Evolutionary conservation across 2,329 filamentous ascomycete species (phyloP).

Genomic region (Setomelanomma holmii): DNA sequence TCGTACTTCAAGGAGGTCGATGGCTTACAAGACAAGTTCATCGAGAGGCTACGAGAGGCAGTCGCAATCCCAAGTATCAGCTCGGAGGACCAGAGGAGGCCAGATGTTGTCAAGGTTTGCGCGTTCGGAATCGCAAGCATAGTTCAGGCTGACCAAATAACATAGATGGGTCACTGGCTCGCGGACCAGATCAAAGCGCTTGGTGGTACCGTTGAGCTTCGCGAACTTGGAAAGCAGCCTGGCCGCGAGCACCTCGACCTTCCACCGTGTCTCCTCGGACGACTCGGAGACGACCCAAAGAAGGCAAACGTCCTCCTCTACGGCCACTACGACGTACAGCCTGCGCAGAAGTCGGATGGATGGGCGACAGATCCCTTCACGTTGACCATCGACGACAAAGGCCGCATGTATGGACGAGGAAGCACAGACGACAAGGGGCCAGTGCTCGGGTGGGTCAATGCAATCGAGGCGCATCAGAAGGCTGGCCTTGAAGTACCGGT

Average conservation of each 20-base stretch:
- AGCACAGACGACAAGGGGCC: conserved; percentile 98
- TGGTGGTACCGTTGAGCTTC: conserved; percentile 86
- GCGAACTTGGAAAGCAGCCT: conserved; percentile 88
- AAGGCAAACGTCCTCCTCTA: conserved; percentile 97
- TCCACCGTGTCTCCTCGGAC: conserved; percentile 88
- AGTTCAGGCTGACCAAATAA: conserved; percentile 1
- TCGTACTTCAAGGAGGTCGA: conserved; percentile 94
- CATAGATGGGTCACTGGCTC: conserved; percentile 88
- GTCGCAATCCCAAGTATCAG: conserved; percentile 97
- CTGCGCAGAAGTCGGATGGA: conserved; percentile 88
- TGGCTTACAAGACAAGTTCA: conserved; percentile 77
- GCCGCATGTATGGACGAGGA: conserved; percentile 94
- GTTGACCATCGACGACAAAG: conserved; percentile 85
- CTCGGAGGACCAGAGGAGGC: conserved; percentile 84
- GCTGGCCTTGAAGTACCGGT: conserved; percentile 94
- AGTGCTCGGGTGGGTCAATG: conserved; percentile 96
- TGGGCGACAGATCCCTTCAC: conserved; percentile 96
- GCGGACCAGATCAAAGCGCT: conserved; percentile 81
- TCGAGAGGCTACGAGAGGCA: conserved; percentile 86
- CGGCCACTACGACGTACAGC: conserved; percentile 98
- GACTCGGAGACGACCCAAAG: conserved; percentile 89
- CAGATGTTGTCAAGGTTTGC: conserved; percentile 81
- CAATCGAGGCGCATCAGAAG: conserved; percentile 96
- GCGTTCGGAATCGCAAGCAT: neutral
- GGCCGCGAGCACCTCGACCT: conserved; percentile 89